Evolutionary conservation across 352 stramenopile species (phyloP).

Genomic region (Elongisporangium undulatum): DNA sequence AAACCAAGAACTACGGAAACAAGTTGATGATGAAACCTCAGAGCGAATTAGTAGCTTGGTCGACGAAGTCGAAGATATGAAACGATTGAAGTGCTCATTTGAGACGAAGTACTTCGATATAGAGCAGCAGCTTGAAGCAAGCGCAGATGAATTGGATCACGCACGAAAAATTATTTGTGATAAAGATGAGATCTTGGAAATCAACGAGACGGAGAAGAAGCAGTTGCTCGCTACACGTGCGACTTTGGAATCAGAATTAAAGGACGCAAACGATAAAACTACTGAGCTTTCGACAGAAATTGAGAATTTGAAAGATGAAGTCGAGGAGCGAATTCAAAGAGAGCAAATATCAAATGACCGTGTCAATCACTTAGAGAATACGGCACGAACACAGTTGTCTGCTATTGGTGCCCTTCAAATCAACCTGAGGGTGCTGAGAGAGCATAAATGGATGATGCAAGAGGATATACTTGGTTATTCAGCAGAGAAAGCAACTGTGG

Average conservation of each 20-base stretch:
- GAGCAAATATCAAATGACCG: background rate
- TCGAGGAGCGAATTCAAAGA: background rate
- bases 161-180: background rate
- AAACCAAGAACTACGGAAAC: slow-evolving; percentile 43
- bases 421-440: background rate
- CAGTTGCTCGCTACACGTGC: slow-evolving; percentile 3
- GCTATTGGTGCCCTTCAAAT: background rate
- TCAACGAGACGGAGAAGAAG: background rate
- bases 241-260: background rate
- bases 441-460: slow-evolving; percentile 1
- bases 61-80: slow-evolving; percentile 52
- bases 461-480: background rate
- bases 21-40: slow-evolving; percentile 44
- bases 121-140: slow-evolving; percentile 23
- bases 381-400: background rate
- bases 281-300: background rate
- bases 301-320: background rate
- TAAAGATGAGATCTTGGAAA: background rate
- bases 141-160: slow-evolving; percentile 12
- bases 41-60: slow-evolving; percentile 50
- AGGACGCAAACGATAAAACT: background rate
- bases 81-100: slow-evolving; percentile 65
- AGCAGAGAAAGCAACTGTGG: background rate
- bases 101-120: slow-evolving; percentile 67
- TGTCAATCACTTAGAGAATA: background rate